Percentiles rank a stretch among this genome's conserved stretches.
Conservation (phyloP, 2,329 filamentous ascomycete genomes). For the Talaromyces pinophilus region DNA sequence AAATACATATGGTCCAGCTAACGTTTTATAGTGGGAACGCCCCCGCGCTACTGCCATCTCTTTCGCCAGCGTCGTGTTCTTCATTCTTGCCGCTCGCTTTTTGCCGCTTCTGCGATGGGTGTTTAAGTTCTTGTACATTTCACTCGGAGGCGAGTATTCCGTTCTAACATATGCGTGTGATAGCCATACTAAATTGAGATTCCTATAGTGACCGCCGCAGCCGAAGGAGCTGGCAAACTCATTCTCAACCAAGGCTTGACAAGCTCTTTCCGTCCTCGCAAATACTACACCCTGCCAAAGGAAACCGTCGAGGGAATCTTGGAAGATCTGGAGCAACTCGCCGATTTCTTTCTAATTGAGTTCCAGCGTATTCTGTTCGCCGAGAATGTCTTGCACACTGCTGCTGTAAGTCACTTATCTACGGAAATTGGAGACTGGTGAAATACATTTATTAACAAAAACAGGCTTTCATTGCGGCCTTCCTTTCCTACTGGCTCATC, state of each 20-base stretch:
- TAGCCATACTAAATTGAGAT: background rate
- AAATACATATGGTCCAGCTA: constrained; percentile 15
- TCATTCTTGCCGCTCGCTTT: constrained; percentile 66
- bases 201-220: constrained; percentile 51
- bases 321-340: constrained; percentile 64
- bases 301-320: constrained; percentile 63
- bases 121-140: constrained; percentile 61
- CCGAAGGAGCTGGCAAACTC: constrained; percentile 59
- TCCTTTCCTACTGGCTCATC: constrained; percentile 65
- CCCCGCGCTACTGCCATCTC: constrained; percentile 64
- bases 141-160: constrained; percentile 56
- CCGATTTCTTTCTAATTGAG: constrained; percentile 70
- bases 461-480: constrained; percentile 60
- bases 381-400: constrained; percentile 63
- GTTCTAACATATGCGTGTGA: background rate
- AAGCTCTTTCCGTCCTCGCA: constrained; percentile 62
- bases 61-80: constrained; percentile 56
- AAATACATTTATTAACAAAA: constrained; percentile 6
- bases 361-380: constrained; percentile 67
- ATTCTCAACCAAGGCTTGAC: constrained; percentile 60
- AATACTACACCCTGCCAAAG: constrained; percentile 67
- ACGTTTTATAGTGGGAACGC: constrained; percentile 59
- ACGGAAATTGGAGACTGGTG: constrained; percentile 21
- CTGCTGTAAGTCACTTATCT: constrained; percentile 53
- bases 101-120: constrained; percentile 63